Percentiles rank a stretch among this genome's conserved stretches.
phyloP scores from a whole-genome alignment of 371 early-diverging fungal species.

The Mucor indicus region DNA sequence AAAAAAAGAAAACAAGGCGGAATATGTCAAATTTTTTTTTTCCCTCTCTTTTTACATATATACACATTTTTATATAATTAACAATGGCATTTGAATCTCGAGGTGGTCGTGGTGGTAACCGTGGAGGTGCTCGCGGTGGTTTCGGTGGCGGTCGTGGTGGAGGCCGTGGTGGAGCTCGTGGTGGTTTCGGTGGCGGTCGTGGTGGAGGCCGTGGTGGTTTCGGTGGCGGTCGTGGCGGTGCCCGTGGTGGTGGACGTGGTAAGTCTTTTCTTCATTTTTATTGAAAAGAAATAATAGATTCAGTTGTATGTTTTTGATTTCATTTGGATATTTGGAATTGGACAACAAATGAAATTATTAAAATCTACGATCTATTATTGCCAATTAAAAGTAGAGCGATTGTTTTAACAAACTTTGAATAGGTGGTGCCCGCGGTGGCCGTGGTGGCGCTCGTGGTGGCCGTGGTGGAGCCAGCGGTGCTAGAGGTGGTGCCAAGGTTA shows the following conservation, averaged over 20 bases:
- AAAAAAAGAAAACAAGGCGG: too few relatives aligned
- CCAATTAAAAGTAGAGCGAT: neutral
- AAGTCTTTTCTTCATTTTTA: too few relatives aligned
- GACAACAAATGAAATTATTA: neutral
- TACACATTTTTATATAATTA: too few relatives aligned
- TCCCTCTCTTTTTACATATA: too few relatives aligned
- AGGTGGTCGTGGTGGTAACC: constrained; percentile 38
- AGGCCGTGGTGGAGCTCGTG: constrained; percentile 11
- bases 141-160: constrained; percentile 20
- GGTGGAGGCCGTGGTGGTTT: constrained; percentile 46
- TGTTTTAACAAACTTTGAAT: too few relatives aligned
- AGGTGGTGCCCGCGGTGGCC: constrained; percentile 22
- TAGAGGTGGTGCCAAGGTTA: constrained; percentile 87
- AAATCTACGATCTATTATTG: neutral
- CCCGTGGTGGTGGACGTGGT: constrained; percentile 22
- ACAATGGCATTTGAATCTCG: constrained; percentile 27
- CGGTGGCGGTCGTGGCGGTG: constrained; percentile 51
- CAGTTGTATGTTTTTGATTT: too few relatives aligned
- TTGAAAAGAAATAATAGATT: too few relatives aligned
- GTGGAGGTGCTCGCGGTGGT: constrained; percentile 23
- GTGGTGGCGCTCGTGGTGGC: constrained; percentile 46
- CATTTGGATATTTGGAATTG: neutral
- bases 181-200: constrained; percentile 24
- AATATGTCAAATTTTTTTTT: too few relatives aligned
- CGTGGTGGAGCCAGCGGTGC: constrained; percentile 61